Base-by-base conservation (phyloP, 768 basidiomycete genomes). In the Phallus indusiatus region DNA sequence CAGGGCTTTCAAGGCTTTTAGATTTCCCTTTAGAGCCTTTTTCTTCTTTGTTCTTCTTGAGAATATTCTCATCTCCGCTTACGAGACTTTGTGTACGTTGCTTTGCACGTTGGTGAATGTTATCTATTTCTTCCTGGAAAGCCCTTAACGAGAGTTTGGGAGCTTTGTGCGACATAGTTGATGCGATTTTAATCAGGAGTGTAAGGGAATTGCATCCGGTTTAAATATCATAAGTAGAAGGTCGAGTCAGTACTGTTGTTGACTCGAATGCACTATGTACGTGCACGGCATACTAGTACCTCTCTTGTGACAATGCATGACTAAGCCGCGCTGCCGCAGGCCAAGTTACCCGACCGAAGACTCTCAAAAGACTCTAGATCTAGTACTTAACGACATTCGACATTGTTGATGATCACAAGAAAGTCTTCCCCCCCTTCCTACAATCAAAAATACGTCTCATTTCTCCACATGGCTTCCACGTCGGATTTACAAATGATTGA, bases 61-160 rank as follows among this genome's bases (percentile, higher is more conserved):
- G 46, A 66, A 62, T 35, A 21, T 66, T 66, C 54, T 67, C 65
- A 47, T 65, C 65, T 62, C 64, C 59, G 74, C 50, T 50, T 60
- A 65, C 68, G 60, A 64, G 52, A 28, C 68, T 62, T 14, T 75
- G 74, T 10, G 71, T 69, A 46, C 86, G 80, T 63, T 88, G 84
- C 69, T 80, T 88, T 33, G 77, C 72, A 49, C 84, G 81, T 64
- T 79, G 75, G 60, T 83, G 81, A 65, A 90, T 86, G 63, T 86
- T 81, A 62, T 90, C 84, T 61, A 90, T 91, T 71, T 89, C 87
- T 65, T 72, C 78, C 70, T 91, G 88, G 64, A 75, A 75, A 61
- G 60, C 69, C 42, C 66, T 67, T 53, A 75, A 63, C 55, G 63
- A 36, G 36, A 60, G 47, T 37, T 36, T 59, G 18, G 70, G 63